These are phyloP conservation scores for Solanum medicagineum DNA, from an alignment of 257 asterid species.

Conservation along the genomic window DNA sequence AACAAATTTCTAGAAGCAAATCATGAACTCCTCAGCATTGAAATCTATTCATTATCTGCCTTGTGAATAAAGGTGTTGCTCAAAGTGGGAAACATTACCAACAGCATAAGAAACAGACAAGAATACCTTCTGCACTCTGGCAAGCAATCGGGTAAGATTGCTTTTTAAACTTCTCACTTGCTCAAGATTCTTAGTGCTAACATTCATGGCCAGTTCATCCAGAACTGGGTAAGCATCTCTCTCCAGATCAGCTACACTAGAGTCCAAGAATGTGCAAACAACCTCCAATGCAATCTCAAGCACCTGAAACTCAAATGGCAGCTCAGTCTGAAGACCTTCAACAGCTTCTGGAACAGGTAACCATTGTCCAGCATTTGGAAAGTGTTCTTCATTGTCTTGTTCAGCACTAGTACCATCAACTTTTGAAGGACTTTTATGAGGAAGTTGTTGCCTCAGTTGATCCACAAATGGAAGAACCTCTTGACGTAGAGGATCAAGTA, in stretches of 20 bases:
- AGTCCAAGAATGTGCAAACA: conserved; percentile 71
- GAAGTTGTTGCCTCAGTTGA: conserved; percentile 82
- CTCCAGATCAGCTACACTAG: conserved; percentile 83
- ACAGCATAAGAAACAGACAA: not conserved
- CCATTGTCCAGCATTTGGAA: conserved; percentile 45
- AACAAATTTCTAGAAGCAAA: not conserved
- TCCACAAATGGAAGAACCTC: conserved; percentile 98
- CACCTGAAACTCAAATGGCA: conserved; percentile 98
- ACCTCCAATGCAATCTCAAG: conserved; percentile 92
- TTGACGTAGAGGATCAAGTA: conserved; percentile 88
- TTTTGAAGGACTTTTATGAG: conserved; percentile 27
- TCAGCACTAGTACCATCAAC: conserved; percentile 10
- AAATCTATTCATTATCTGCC: not conserved
- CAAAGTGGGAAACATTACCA: not conserved
- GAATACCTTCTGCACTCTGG: conserved; percentile 87
- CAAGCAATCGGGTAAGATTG: conserved; percentile 89
- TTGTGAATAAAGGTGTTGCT: not conserved
- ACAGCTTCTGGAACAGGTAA: conserved; percentile 54
- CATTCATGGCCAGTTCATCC: conserved; percentile 87
- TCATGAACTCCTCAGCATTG: not conserved
- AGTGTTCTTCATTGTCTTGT: conserved; percentile 39
- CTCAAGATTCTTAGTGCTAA: conserved; percentile 93
- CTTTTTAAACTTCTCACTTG: conserved; percentile 86
- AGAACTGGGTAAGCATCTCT: conserved; percentile 89
- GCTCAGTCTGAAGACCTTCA: conserved; percentile 78